Evolutionary conservation across 225 moss, liverwort and hornwort genomes (phyloP), one percentile per base, ranked within the genome.

Genomic region (Bryum argenteum): DNA sequence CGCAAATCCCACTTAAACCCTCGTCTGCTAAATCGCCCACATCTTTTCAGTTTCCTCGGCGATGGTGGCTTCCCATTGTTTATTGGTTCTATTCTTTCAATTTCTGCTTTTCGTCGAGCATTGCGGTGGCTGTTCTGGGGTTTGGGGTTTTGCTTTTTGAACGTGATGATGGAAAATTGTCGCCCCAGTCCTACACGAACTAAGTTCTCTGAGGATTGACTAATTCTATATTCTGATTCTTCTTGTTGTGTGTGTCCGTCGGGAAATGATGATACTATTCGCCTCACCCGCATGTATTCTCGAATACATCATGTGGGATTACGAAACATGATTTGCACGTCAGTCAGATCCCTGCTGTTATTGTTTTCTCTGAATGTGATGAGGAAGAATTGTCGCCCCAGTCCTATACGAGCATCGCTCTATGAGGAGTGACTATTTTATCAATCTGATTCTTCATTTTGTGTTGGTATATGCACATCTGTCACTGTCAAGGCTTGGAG

Each of bases 251-350:
- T n/a, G 1, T 0, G 2, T 39, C 19, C 0, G 40, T 18, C 20
- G 71, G 78, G 75, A 79, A 8, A 48, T 67, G 75, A 71, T 75
- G 82, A 82, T 67, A 23, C 10, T 11, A 39, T 8, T 79, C 78
- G 82, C 71, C 52, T 63, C 39, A 8, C 63, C 54, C 67, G 75
- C 75, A 75, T 75, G 69, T 77, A 22, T 80, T 13, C 10, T 1
- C 23, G 0, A 20, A 16, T 70, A 50, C 59, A 72, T 76, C 63
- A 47, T 83, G 81, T 81, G 87, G 87, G 81, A n/a, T 68, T 74
- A 68, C 81, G 83, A 22, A 81, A 77, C 69, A 81, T 74, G 87
- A 77, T 83, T 87, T 87, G 81, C 78, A 87, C 81, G 83, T 87
- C 81, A 81, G 87, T 84, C 79, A 57, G 79, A 81, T 81, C 77